Evolutionary conservation across 106 monocot species (phyloP).

Genomic region (Dendrobium catenatum): DNA sequence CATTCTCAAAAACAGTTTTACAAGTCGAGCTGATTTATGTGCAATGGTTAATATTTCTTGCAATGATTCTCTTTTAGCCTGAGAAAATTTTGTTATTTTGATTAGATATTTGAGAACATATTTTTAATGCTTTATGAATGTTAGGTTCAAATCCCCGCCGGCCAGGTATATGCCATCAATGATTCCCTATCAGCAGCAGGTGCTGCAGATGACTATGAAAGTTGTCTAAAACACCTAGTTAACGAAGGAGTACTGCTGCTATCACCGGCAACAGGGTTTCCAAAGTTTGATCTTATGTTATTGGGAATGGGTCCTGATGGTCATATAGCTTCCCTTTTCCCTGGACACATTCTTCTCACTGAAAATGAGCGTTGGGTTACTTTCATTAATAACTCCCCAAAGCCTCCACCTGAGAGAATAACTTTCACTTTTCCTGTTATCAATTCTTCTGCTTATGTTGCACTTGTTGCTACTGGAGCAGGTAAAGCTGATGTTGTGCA

Average conservation of each 20-base stretch:
- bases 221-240: constrained; percentile 38
- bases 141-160: constrained; percentile 52
- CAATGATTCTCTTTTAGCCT: too few species aligned
- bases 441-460: constrained; percentile 47
- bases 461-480: constrained; percentile 46
- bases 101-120: neutral
- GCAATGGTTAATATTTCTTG: too few species aligned
- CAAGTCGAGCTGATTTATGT: too few species aligned
- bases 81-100: too few species aligned
- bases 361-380: constrained; percentile 47
- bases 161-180: constrained; percentile 48
- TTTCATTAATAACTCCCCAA: constrained; percentile 55
- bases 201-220: constrained; percentile 60
- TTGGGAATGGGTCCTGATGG: constrained; percentile 72
- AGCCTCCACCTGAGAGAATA: constrained; percentile 61
- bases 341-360: constrained; percentile 36
- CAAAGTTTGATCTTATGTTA: constrained; percentile 57
- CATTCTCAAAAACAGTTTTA: too few species aligned
- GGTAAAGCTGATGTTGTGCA: constrained; percentile 42
- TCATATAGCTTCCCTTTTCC: constrained; percentile 67
- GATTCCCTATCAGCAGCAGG: constrained; percentile 39
- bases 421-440: constrained; percentile 71
- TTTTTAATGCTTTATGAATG: neutral
- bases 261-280: constrained; percentile 26
- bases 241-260: constrained; percentile 19